These are phyloP conservation scores for Ambrosia trifida DNA, from an alignment of 129 eudicot species.

Conservation along the genomic window DNA sequence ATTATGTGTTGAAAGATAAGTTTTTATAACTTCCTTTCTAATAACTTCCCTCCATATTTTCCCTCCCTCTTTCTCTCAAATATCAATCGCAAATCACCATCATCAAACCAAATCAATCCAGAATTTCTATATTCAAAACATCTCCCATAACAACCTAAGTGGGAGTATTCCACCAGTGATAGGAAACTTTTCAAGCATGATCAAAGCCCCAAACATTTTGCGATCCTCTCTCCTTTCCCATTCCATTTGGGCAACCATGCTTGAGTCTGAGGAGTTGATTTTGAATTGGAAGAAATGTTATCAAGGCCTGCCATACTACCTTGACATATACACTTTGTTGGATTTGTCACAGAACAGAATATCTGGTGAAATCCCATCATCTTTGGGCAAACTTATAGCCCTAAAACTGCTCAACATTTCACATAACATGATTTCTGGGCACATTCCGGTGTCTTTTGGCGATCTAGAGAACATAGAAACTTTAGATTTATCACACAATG, in stretches of 20 bases:
- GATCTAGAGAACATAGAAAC: constrained; percentile 44
- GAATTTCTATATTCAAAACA: too few species aligned
- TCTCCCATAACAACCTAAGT: constrained; percentile 39
- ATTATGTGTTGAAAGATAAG: too few species aligned
- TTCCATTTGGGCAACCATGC: neutral
- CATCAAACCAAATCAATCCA: too few species aligned
- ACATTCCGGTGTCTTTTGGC: constrained; percentile 44
- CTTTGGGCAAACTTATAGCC: constrained; percentile 44
- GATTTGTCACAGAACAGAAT: constrained; percentile 51
- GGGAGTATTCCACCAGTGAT: constrained; percentile 40
- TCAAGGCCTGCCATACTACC: constrained; percentile 40
- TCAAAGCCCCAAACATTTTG: constrained; percentile 19
- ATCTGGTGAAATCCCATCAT: constrained; percentile 39
- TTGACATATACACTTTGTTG: constrained; percentile 46
- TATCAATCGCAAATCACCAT: too few species aligned
- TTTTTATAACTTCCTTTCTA: too few species aligned
- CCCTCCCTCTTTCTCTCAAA: too few species aligned
- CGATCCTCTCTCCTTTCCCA: constrained; percentile 24
- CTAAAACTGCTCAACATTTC: constrained; percentile 52
- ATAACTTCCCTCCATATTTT: too few species aligned
- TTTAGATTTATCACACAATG: constrained; percentile 49
- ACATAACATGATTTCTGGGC: constrained; percentile 37
- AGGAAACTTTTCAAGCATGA: constrained; percentile 41
- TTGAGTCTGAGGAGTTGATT: constrained; percentile 23
- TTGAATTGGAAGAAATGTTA: constrained; percentile 53